These are phyloP conservation scores for Myxozyma geophila DNA, from an alignment of 805 yeast genomes.

Conservation along the genomic window DNA sequence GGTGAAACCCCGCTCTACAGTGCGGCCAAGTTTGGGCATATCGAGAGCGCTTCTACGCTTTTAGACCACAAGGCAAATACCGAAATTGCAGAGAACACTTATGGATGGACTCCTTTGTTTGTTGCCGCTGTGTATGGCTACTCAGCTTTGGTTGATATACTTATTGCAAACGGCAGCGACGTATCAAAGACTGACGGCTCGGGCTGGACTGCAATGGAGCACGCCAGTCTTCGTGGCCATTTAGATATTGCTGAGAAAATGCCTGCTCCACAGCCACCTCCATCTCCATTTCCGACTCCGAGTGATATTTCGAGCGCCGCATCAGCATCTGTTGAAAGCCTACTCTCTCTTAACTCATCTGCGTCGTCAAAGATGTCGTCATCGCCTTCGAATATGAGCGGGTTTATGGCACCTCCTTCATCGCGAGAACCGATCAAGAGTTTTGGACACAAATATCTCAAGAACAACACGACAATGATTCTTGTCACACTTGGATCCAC, in stretches of 20 bases:
- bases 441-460: slow-evolving; percentile 80
- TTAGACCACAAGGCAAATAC: slow-evolving; percentile 70
- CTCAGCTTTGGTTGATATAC: slow-evolving; percentile 56
- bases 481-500: slow-evolving; percentile 85
- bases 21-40: slow-evolving; percentile 68
- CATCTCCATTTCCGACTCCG: slow-evolving; percentile 21
- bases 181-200: slow-evolving; percentile 69
- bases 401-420: slow-evolving; percentile 9
- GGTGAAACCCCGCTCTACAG: slow-evolving; percentile 87
- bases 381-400: slow-evolving; percentile 22
- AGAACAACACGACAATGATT: slow-evolving; percentile 66
- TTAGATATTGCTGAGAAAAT: slow-evolving; percentile 67
- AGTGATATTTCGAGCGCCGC: slow-evolving; percentile 29
- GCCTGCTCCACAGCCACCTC: slow-evolving; percentile 25
- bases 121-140: slow-evolving; percentile 88
- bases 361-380: slow-evolving; percentile 22
- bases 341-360: slow-evolving; percentile 27
- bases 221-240: slow-evolving; percentile 90
- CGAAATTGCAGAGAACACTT: slow-evolving; percentile 74
- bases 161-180: slow-evolving; percentile 60
- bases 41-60: slow-evolving; percentile 57
- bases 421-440: slow-evolving; percentile 68
- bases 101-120: slow-evolving; percentile 95
- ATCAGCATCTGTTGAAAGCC: slow-evolving; percentile 34
- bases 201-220: slow-evolving; percentile 98